phyloP scores from a whole-genome alignment of 2,329 filamentous ascomycete species.

The Anthostomella pinea region DNA sequence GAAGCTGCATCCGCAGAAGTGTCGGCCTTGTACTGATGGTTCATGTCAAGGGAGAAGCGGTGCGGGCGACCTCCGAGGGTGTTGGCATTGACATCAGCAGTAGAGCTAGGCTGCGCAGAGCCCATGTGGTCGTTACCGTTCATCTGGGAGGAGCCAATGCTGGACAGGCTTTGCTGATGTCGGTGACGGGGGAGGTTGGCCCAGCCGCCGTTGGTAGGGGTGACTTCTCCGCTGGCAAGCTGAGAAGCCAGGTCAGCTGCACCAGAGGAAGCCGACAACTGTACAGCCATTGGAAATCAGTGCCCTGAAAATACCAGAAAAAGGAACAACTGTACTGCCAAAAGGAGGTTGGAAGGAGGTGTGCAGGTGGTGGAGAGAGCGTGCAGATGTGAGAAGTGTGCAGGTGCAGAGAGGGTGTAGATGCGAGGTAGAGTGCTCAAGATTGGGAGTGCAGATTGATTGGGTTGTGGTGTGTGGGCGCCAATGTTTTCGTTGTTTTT shows the following conservation, averaged over 20 bases:
- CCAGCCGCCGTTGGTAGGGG: slow-evolving; percentile 53
- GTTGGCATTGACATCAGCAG: slow-evolving; percentile 43
- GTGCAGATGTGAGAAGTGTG: background rate
- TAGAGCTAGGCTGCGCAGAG: slow-evolving; percentile 34
- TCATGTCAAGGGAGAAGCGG: slow-evolving; percentile 58
- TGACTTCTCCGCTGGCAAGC: slow-evolving; percentile 55
- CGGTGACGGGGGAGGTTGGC: slow-evolving; percentile 66
- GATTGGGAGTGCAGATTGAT: too few species aligned
- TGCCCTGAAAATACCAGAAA: slow-evolving; percentile 2
- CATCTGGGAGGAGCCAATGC: slow-evolving; percentile 39
- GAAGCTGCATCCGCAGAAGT: slow-evolving; percentile 37
- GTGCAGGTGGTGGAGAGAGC: background rate
- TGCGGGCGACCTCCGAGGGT: slow-evolving; percentile 48
- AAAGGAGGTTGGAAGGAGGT: slow-evolving; percentile 8
- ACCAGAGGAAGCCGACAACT: slow-evolving; percentile 79
- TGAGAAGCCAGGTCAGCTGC: slow-evolving; percentile 76
- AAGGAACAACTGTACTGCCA: too few species aligned
- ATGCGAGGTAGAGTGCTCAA: background rate
- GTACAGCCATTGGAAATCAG: slow-evolving; percentile 31
- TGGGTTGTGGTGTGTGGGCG: background rate
- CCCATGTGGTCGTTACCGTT: slow-evolving; percentile 37
- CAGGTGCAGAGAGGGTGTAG: background rate
- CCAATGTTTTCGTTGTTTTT: slow-evolving; percentile 3
- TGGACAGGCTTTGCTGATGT: slow-evolving; percentile 58
- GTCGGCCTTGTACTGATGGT: slow-evolving; percentile 40